Evolutionary conservation across 1,284 basidiomycete genomes (phyloP).

Genomic region (Xanthoconium separans): DNA sequence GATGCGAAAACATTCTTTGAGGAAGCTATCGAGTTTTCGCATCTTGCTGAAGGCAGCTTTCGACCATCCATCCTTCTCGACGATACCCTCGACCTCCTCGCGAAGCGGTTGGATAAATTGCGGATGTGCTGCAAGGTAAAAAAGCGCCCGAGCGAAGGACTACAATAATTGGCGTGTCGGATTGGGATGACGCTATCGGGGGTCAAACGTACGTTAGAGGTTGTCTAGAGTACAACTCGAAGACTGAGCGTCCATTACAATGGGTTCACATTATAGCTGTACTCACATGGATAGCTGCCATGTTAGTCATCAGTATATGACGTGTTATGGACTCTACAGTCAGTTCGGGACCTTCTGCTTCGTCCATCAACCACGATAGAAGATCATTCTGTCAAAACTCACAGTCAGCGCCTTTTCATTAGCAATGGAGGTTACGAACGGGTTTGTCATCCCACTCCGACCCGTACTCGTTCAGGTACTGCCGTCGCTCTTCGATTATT

Average conservation of each 20-base stretch:
- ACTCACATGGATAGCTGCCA: slow-evolving; percentile 28
- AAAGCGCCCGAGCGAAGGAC: slow-evolving; percentile 37
- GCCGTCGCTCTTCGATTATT: slow-evolving; percentile 38
- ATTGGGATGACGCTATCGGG: too few species aligned
- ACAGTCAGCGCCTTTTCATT: not conserved
- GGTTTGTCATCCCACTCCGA: slow-evolving; percentile 1
- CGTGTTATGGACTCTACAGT: slow-evolving; percentile 30
- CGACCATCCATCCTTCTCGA: slow-evolving; percentile 43
- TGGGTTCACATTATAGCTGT: slow-evolving; percentile 15
- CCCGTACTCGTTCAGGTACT: slow-evolving; percentile 33
- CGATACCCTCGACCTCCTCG: slow-evolving; percentile 40
- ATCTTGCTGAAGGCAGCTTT: slow-evolving; percentile 40
- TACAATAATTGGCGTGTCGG: not conserved
- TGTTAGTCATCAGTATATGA: slow-evolving; percentile 37
- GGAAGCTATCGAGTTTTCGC: slow-evolving; percentile 47
- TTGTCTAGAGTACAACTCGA: slow-evolving; percentile 1
- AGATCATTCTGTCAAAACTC: slow-evolving; percentile 35
- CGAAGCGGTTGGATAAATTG: slow-evolving; percentile 39
- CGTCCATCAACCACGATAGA: slow-evolving; percentile 47
- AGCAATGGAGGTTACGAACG: not conserved
- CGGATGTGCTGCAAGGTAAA: slow-evolving; percentile 18
- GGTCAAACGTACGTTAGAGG: slow-evolving; percentile 14
- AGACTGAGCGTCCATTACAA: not conserved
- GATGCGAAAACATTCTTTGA: slow-evolving; percentile 42
- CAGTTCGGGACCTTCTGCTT: slow-evolving; percentile 32